These are phyloP conservation scores for Colletotrichum incanum DNA, from an alignment of 2,329 filamentous ascomycete genomes.

Conservation along the genomic window DNA sequence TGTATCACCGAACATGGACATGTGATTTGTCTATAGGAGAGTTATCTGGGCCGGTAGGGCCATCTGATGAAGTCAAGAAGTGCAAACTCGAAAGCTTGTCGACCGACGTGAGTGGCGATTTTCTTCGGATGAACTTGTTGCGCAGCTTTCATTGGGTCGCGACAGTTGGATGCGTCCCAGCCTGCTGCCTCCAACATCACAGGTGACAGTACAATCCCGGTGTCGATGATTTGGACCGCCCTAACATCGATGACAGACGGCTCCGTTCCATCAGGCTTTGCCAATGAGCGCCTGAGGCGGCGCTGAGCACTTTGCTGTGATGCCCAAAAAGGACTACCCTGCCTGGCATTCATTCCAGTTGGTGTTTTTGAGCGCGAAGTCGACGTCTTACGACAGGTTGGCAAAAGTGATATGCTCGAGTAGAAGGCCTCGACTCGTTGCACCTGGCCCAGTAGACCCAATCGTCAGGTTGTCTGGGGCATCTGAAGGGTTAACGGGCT, in stretches of 20 bases:
- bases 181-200: neutral
- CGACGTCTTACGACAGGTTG: neutral
- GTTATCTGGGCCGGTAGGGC: no score
- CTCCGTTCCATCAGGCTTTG: neutral
- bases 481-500: neutral
- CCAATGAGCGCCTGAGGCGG: no score
- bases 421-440: neutral
- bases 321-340: no score
- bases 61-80: no score
- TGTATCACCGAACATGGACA: no score
- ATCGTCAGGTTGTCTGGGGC: neutral
- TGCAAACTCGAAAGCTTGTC: no score
- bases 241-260: no score
- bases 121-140: no score
- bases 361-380: no score
- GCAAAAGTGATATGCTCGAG: neutral
- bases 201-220: neutral
- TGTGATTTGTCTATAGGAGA: no score
- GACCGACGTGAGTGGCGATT: neutral
- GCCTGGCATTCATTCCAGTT: no score
- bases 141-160: neutral
- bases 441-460: neutral
- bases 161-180: neutral
- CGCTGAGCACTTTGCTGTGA: neutral
- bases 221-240: neutral